Evolutionary conservation across 2,329 filamentous ascomycete species (phyloP), one percentile per base, ranked within the genome.

Genomic region (Colletotrichum sp.): DNA sequence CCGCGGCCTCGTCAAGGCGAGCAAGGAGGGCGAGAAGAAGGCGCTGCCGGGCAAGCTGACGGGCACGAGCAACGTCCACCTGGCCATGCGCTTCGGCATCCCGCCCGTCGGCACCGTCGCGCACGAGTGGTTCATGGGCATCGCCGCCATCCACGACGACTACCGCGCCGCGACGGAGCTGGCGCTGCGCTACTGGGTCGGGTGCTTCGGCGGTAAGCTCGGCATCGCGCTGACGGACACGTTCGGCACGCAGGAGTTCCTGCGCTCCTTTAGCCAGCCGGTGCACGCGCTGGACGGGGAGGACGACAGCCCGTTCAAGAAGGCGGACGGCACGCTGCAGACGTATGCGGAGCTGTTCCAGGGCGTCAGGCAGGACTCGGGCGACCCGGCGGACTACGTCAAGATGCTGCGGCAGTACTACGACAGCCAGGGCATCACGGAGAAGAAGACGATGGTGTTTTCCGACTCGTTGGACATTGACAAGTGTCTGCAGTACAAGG

Each of bases 81-180:
- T 99, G 78, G 97, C 97, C 13, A 98, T 98, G 95, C 94, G 95
- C 80, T 96, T 98, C 85, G 93, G 92, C 60, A 92, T 98, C 61
- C 87, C 92, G 5, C 96, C 97, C 0, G 91, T 98, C 15, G 97
- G 97, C 7, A 99, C 97, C 0, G 91, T 92, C 3, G 97, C 97
- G 1, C 97, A 99, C 82, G 97, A 99, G 86, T 99, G 97, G 97
- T 98, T 98, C 88, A 99, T 99, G 97, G 96, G 95, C 56, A 96
- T 98, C 77, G 97, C 97, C 1, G 96, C 97, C 52, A 95, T 98
- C 79, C 95, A 94, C 6, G 90, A 95, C 77, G 91, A 98, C 85
- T 99, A 99, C 82, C 90, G 92, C 79, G 89, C 91, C 77, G 96
- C 97, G 5, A 98, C 96, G 48, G 95, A 98, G 83, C 90, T 93